Evolutionary conservation across 129 eudicot genomes (phyloP).

Genomic region (Artemisia tridentata): DNA sequence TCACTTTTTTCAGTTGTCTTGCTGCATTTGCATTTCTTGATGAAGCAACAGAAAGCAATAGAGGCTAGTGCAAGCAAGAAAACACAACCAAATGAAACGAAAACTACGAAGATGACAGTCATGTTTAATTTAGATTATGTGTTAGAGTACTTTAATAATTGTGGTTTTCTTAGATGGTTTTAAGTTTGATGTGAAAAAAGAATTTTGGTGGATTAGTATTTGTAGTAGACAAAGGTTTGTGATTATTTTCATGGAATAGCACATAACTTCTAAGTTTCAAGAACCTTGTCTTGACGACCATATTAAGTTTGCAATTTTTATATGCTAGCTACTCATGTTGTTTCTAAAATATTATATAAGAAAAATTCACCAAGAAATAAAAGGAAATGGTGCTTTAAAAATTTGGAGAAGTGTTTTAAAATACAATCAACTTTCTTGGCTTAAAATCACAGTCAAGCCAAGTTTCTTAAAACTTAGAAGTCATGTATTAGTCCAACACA

Average conservation of each 20-base stretch:
- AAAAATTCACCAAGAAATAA: not conserved
- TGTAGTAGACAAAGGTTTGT: constrained; percentile 37
- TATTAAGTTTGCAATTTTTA: constrained; percentile 38
- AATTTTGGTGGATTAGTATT: constrained; percentile 26
- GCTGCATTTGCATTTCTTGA: constrained; percentile 57
- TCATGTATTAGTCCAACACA: constrained; percentile 26
- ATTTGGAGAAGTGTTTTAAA: constrained; percentile 47
- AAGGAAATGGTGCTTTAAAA: too few relatives aligned
- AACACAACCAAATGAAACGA: constrained; percentile 56
- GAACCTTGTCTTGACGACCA: constrained; percentile 53
- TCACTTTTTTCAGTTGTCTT: constrained; percentile 32
- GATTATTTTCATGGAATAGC: constrained; percentile 8
- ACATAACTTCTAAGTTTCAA: constrained; percentile 57
- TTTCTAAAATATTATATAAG: not conserved
- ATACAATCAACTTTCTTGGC: constrained; percentile 50
- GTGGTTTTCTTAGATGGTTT: constrained; percentile 20
- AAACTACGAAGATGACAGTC: constrained; percentile 46
- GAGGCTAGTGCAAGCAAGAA: constrained; percentile 44
- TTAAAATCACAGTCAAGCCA: constrained; percentile 48
- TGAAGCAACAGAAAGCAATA: constrained; percentile 52
- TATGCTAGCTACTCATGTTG: too few relatives aligned
- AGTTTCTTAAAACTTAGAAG: constrained; percentile 54
- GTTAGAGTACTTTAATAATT: not conserved
- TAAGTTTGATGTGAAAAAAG: constrained; percentile 28
- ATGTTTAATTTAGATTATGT: constrained; percentile 22